Conservation (phyloP, 768 basidiomycete genomes). For the Boletus vermiculosoides region DNA sequence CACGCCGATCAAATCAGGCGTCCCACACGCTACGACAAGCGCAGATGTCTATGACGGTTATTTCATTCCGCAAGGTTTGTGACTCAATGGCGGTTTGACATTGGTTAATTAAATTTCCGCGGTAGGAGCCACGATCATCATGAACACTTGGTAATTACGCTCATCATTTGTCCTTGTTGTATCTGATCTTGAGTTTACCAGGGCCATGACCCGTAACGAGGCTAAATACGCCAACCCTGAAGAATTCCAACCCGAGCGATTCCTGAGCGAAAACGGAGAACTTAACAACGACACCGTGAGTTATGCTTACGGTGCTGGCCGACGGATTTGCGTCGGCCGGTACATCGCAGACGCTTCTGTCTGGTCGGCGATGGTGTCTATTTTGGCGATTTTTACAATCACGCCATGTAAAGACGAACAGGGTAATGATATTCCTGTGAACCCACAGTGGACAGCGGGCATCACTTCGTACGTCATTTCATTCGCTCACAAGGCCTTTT, state of each 20-base stretch:
- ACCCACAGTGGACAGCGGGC: conserved; percentile 24
- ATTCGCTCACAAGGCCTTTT: neutral
- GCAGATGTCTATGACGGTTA: conserved; percentile 48
- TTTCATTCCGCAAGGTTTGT: conserved; percentile 53
- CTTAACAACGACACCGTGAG: conserved; percentile 31
- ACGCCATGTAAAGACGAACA: conserved; percentile 26
- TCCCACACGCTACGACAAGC: conserved; percentile 36
- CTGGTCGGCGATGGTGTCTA: conserved; percentile 34
- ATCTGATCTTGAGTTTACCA: conserved; percentile 1
- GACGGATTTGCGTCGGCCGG: conserved; percentile 41
- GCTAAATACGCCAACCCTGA: conserved; percentile 34
- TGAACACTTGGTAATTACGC: conserved; percentile 25
- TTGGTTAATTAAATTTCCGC: neutral
- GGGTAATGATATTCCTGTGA: conserved; percentile 23
- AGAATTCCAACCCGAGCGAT: conserved; percentile 38
- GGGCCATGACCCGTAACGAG: conserved; percentile 37
- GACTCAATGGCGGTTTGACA: too few relatives aligned
- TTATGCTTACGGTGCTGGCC: conserved; percentile 37
- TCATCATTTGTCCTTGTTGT: neutral
- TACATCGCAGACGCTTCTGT: conserved; percentile 42
- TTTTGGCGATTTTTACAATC: conserved; percentile 38
- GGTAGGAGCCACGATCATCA: conserved; percentile 30
- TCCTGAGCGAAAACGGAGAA: conserved; percentile 22
- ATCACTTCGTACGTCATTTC: conserved; percentile 27
- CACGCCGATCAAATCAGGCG: conserved; percentile 14